Evolutionary conservation across 106 monocot species (phyloP).

Genomic region (Vanilla planifolia): DNA sequence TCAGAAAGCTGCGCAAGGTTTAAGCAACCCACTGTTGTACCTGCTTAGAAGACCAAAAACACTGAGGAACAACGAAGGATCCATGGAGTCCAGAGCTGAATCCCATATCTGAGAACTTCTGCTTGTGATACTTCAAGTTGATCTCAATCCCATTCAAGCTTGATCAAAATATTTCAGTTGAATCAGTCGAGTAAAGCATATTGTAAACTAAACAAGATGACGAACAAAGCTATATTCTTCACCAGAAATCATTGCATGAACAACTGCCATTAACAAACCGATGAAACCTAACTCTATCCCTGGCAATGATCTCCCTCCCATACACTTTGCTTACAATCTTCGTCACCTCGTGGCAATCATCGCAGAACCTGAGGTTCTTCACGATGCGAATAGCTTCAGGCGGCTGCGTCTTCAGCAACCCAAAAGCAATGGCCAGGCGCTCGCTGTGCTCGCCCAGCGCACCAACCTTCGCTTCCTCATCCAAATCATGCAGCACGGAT

Average conservation of each 20-base stretch:
- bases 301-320: conserved; percentile 74
- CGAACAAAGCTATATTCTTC: too few species aligned
- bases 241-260: conserved; percentile 90
- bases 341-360: conserved; percentile 82
- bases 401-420: conserved; percentile 56
- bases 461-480: conserved; percentile 81
- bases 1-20: conserved; percentile 37
- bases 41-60: too few species aligned
- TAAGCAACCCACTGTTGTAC: too few species aligned
- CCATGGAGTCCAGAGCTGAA: neutral
- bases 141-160: too few species aligned
- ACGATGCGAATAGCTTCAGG: conserved; percentile 63
- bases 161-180: too few species aligned
- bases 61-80: neutral
- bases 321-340: conserved; percentile 72
- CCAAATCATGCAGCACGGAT: conserved; percentile 72
- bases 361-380: conserved; percentile 79
- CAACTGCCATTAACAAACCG: conserved; percentile 53
- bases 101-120: too few species aligned
- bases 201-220: too few species aligned
- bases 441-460: conserved; percentile 94
- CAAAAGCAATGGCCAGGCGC: conserved; percentile 86
- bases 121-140: too few species aligned
- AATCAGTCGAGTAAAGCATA: too few species aligned
- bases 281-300: conserved; percentile 84